Evolutionary conservation across 1,284 basidiomycete genomes (phyloP), one percentile per base, ranked within the genome.

Genomic region (Salmacisia buchloeana): DNA sequence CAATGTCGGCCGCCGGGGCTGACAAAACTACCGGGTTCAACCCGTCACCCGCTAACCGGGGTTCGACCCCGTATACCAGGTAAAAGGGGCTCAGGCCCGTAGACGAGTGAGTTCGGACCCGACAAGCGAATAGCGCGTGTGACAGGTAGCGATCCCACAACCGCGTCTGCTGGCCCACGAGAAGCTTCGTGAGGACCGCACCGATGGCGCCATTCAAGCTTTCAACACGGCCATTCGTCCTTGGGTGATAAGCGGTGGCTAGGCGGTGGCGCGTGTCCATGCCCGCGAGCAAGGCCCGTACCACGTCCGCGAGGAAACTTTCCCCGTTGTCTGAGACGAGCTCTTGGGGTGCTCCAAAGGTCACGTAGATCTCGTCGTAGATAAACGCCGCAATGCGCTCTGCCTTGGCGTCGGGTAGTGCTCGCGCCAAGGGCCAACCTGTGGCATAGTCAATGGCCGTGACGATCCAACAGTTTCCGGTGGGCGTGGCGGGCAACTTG

Each of bases 151-250:
- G 23, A 33, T 57, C 61, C 61, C 61, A 62, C 23, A 62, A 34
- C 15, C 38, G 54, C n/a, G 61, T 62, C 23, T n/a, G 46, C 3
- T 52, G 23, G 10, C 46, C 46, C 23, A 52, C 46, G 15, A 52
- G 46, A 1, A 43, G 36, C 4, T 36, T 4, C 2, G 52, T 56
- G 23, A 62, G 52, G n/a, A 15, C 18, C 3, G 25, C 12, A 7
- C 54, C 54, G 25, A 66, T 13, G 7, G 35, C 31, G 21, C 62
- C 62, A 43, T 66, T 66, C 27, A 60, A 60, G 21, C 62, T 43
- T 18, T 66, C 63, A 12, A 57, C 58, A 23, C 64, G 56, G 1
- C 65, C 65, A 18, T 67, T 67, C 1, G 65, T 61, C 1, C 57
- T 21, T 5, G 65, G 65, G 38, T 66, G 65, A 39, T 63, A 66